These are phyloP conservation scores for Cytospora piceicola DNA, from an alignment of 2,329 filamentous ascomycete species.

Conservation along the genomic window DNA sequence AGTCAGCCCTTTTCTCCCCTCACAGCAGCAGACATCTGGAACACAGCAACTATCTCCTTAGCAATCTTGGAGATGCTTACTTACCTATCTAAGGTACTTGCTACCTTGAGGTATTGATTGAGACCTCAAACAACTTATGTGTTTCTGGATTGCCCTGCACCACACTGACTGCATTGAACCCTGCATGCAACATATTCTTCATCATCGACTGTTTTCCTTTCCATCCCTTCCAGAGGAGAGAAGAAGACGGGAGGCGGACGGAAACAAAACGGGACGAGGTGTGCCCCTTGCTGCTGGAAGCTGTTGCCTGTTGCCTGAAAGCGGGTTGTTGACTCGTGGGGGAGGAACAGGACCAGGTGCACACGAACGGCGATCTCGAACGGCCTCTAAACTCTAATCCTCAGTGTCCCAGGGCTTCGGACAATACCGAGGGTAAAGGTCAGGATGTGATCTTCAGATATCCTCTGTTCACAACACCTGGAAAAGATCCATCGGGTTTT, in stretches of 20 bases:
- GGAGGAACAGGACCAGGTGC: not conserved
- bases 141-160: no score
- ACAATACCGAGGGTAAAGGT: not conserved
- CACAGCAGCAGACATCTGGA: not conserved
- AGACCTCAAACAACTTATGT: no score
- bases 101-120: not conserved
- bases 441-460: not conserved
- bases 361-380: constrained; percentile 2
- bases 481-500: not conserved
- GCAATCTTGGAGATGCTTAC: not conserved
- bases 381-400: constrained; percentile 3
- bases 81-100: no score
- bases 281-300: not conserved
- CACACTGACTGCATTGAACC: not conserved
- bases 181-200: not conserved
- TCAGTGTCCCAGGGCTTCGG: not conserved
- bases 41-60: not conserved
- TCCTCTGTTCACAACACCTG: not conserved
- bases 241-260: not conserved
- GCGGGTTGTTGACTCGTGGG: not conserved
- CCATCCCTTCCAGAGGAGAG: not conserved
- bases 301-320: not conserved
- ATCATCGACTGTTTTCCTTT: not conserved
- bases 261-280: not conserved
- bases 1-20: not conserved